Base-by-base conservation (phyloP, 768 basidiomycete species). In the Paxillus ammoniavirescens region DNA sequence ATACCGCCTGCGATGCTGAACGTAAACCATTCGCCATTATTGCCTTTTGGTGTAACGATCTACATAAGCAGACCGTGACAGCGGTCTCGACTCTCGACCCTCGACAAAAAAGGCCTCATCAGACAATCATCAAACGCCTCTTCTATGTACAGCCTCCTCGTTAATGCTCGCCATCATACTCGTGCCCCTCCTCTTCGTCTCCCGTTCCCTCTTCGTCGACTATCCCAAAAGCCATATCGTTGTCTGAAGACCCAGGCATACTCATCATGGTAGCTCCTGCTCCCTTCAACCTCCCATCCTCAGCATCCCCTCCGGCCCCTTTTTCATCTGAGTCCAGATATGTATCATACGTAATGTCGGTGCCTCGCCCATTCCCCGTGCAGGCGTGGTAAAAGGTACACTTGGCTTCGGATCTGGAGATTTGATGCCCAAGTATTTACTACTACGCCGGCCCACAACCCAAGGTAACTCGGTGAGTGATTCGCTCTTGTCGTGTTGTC, bases 231-330 rank as follows among this genome's bases (percentile, higher is more conserved):
- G 81, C 74, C 62, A 78, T 75, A 56, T 86, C 81, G 47, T 67
- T 65, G 54, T 87, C 82, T 55, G 93, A 69, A 18, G 89, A 87
- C 30, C 92, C 92, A 12, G 91, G 92, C 88, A 95, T 93, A 64
- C 91, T 93, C 41, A 83, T 82, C 69, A 87, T 81, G 58, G 66
- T 21, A 59, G 38, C 79, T 65, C 54, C 68, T 72, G 53, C 69
- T 65, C 60, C 72, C 66, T 70, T 73, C 60, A 67, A 69, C 36
- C 67, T 71, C 33, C 65, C 72, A 14, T 77, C 80, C 21, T 73
- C 69, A 12, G 69, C 65, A 6, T 70, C 75, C 1, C 76, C 68
- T 21, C 21, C 3, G 21, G 21, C 2, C 21, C 21, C 21, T 31
- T 70, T 72, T 13, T 72, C 75, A 26, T 82, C 86, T 4, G 82